A percentile compares a stretch with the other conserved stretches of the same genome.
Conservation (phyloP, 768 basidiomycete genomes). For the Mycena venus region DNA sequence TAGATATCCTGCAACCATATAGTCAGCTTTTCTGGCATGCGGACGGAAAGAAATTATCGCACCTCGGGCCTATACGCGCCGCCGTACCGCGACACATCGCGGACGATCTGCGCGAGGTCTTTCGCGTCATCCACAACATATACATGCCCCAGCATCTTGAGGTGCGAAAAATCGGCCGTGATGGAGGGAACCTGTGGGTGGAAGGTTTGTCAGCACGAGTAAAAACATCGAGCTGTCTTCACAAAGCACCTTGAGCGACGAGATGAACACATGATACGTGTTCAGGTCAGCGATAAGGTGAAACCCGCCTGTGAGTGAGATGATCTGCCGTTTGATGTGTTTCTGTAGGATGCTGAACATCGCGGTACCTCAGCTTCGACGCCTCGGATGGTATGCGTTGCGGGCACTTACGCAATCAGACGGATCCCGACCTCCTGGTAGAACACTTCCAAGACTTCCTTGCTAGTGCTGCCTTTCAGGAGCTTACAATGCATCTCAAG, state of each 20-base stretch:
- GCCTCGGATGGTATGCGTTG: background rate
- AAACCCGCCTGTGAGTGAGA: constrained; percentile 94
- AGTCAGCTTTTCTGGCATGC: background rate
- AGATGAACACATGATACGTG: constrained; percentile 90
- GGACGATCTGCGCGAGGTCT: constrained; percentile 94
- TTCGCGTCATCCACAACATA: constrained; percentile 97
- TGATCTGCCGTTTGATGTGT: constrained; percentile 97
- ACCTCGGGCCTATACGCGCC: constrained; percentile 96
- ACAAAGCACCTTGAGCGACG: constrained; percentile 78
- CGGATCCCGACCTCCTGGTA: constrained; percentile 97
- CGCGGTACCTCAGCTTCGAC: background rate
- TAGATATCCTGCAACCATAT: constrained; percentile 78
- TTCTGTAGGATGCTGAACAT: constrained; percentile 89
- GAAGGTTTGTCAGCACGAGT: background rate
- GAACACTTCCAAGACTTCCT: constrained; percentile 97
- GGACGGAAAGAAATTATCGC: constrained; percentile 27
- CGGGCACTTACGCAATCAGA: constrained; percentile 76
- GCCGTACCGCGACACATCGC: constrained; percentile 96
- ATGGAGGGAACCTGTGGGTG: constrained; percentile 75
- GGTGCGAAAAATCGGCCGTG: constrained; percentile 89
- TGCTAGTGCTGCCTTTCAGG: constrained; percentile 92
- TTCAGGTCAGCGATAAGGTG: constrained; percentile 97
- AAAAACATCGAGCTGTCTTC: background rate
- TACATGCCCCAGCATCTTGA: constrained; percentile 98
- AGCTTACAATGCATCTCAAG: constrained; percentile 93